Percentiles rank a stretch among this genome's conserved stretches.
Conservation (phyloP, 306 rosid genomes). For the Gleditsia sinensis region DNA sequence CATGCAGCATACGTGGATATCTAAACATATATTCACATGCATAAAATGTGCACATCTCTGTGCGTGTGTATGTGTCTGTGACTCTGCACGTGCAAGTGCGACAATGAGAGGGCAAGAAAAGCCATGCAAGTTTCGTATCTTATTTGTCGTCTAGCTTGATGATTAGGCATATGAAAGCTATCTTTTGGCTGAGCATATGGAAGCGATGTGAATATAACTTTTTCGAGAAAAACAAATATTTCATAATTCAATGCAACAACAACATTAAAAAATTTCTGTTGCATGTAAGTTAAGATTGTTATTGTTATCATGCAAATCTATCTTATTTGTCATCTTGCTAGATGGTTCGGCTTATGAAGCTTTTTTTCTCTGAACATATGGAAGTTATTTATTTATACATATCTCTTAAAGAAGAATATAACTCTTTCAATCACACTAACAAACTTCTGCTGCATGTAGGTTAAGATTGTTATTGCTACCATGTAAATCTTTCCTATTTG, state of each 20-base stretch:
- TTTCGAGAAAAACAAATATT: neutral
- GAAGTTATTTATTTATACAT: neutral
- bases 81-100: neutral
- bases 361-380: neutral
- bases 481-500: constrained; percentile 2
- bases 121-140: neutral
- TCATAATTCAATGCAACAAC: neutral
- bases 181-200: neutral
- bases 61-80: neutral
- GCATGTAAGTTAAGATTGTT: constrained; percentile 7
- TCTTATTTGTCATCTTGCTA: neutral
- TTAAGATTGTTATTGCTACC: neutral
- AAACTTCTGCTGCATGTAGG: neutral
- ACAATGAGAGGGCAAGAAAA: neutral
- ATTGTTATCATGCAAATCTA: neutral
- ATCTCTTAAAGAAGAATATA: neutral
- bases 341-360: neutral
- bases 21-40: neutral
- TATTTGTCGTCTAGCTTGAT: neutral
- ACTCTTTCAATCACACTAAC: neutral
- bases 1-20: neutral
- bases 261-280: neutral
- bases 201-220: neutral
- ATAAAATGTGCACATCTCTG: neutral
- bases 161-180: neutral